A percentile compares a stretch with the other conserved stretches of the same genome.
phyloP scores from a whole-genome alignment of 306 rosid genomes.

The Corylus americana region DNA sequence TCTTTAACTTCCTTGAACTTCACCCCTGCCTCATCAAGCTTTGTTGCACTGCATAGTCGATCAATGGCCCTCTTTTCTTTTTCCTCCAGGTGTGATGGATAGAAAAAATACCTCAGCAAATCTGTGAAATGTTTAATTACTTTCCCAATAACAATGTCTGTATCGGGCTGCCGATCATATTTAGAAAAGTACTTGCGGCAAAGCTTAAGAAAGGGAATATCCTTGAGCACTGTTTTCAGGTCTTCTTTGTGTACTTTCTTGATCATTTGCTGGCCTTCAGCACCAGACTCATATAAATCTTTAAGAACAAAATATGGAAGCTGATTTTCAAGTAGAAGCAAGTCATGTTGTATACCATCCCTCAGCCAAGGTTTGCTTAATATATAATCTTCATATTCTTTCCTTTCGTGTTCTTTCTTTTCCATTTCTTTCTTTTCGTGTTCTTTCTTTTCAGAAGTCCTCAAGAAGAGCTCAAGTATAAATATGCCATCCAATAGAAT shows the following conservation, averaged over 20 bases:
- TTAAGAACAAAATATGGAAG: slow-evolving; percentile 42
- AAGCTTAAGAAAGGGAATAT: too few species aligned
- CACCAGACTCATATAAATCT: slow-evolving; percentile 24
- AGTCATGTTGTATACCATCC: slow-evolving; percentile 36
- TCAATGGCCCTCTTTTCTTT: too few species aligned
- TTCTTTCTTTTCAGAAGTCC: slow-evolving; percentile 2
- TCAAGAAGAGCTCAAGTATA: slow-evolving; percentile 43
- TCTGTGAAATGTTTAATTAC: slow-evolving; percentile 30
- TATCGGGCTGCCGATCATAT: too few species aligned
- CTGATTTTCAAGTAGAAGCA: slow-evolving; percentile 61
- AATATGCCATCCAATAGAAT: slow-evolving; percentile 28
- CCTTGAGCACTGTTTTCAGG: too few species aligned
- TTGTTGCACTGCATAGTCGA: neutral
- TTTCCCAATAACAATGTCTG: too few species aligned
- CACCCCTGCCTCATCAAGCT: slow-evolving; percentile 19
- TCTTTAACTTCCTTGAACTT: neutral
- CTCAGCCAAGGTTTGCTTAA: slow-evolving; percentile 48
- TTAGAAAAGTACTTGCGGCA: too few species aligned
- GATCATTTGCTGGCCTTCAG: too few species aligned
- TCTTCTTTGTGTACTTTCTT: too few species aligned
- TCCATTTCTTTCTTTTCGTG: too few species aligned
- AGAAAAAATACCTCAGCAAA: slow-evolving; percentile 6
- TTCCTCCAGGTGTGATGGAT: too few species aligned
- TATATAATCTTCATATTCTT: slow-evolving; percentile 25
- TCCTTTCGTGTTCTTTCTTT: neutral